phyloP scores from a whole-genome alignment of 805 yeast genomes.

The Candida broadrunensis region DNA sequence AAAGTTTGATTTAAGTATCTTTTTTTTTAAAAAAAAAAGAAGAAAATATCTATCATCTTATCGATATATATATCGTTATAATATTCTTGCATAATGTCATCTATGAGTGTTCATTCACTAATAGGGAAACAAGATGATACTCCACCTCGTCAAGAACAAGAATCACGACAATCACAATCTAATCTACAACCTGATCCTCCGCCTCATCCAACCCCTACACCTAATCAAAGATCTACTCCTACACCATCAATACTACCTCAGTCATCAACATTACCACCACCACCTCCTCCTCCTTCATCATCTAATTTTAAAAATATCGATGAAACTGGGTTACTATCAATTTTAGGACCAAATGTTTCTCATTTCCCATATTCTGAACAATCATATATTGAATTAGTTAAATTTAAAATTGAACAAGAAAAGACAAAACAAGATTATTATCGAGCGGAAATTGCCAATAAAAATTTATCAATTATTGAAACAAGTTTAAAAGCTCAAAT shows the following conservation, averaged over 20 bases:
- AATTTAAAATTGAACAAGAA: slow-evolving; percentile 69
- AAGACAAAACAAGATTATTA: slow-evolving; percentile 78
- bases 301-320: slow-evolving; percentile 1
- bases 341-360: slow-evolving; percentile 53
- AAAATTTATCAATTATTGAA: slow-evolving; percentile 60
- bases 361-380: slow-evolving; percentile 57
- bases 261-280: slow-evolving; percentile 2
- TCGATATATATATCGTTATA: too few relatives aligned
- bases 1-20: too few relatives aligned
- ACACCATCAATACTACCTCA: background rate
- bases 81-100: slow-evolving; percentile 6
- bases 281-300: background rate
- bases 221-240: background rate
- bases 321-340: slow-evolving; percentile 19
- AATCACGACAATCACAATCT: background rate
- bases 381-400: slow-evolving; percentile 56
- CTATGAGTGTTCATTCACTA: slow-evolving; percentile 42
- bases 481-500: slow-evolving; percentile 59
- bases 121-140: slow-evolving; percentile 22
- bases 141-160: background rate
- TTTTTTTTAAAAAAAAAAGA: too few relatives aligned
- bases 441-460: slow-evolving; percentile 58
- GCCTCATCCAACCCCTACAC: slow-evolving; percentile 1
- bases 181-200: background rate
- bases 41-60: too few relatives aligned